Evolutionary conservation across 2,329 filamentous ascomycete species (phyloP), one percentile per base, ranked within the genome.

Genomic region (Cordyceps farinosa): DNA sequence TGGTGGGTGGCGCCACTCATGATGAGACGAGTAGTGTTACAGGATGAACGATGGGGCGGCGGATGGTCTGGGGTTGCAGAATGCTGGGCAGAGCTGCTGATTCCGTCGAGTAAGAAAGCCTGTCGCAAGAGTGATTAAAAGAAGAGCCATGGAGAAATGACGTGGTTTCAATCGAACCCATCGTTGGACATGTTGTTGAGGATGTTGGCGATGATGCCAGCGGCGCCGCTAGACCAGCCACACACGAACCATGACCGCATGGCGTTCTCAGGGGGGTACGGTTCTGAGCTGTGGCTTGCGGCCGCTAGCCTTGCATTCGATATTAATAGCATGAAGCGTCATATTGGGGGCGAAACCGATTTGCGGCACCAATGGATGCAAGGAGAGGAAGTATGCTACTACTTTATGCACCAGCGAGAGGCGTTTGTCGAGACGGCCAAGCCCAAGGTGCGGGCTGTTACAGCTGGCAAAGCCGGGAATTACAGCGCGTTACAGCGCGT

Each of bases 21-120:
- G 45, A 44, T 62, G 61, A 55, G 61, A 62, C 61, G 53, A 36
- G 27, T 51, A 3, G 17, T 44, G 61, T 62, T 62, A 57, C 61
- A 62, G 60, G 52, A 48, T 61, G 29, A 40, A 40, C 38, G 38
- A 29, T 52, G 42, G 52, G 57, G 34, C n/a, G 9, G 10, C 53
- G 17, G 36, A 29, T 27, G 36, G 22, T 7, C 56, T 27, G 42
- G 27, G 50, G 47, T 53, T 30, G 34, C 27, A 63, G 13, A 64
- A 62, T 62, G 58, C 48, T 34, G 47, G n/a, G 50, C 30, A 53
- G 3, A 27, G 15, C 13, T 4, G 11, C 9, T 9, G 15, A 40
- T 40, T 15, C 5, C 22, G 53, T 32, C 42, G n/a, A 42, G 15
- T 15, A 29, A 13, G 38, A 9, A 40, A 15, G 10, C 13, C 3